Evolutionary conservation across 1,139 yeast species (phyloP).

Genomic region (Yamadazyma conglobata): DNA sequence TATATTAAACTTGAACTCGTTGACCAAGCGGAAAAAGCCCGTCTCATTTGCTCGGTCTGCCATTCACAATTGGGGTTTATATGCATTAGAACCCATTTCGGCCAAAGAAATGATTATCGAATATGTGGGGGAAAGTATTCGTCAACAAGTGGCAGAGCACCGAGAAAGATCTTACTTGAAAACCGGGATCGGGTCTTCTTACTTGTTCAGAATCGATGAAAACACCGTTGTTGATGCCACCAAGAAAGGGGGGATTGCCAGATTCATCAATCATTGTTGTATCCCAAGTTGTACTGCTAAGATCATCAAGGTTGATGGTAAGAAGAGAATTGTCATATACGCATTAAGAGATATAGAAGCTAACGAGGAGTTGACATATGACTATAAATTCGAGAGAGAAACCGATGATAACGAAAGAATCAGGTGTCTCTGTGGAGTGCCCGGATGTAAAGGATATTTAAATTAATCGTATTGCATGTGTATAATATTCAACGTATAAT

Average conservation of each 20-base stretch:
- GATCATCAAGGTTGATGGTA: slow-evolving; percentile 92
- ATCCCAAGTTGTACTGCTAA: slow-evolving; percentile 97
- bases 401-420: slow-evolving; percentile 86
- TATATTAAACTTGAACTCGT: slow-evolving; percentile 67
- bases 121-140: slow-evolving; percentile 93
- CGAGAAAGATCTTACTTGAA: slow-evolving; percentile 82
- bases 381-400: slow-evolving; percentile 91
- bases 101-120: slow-evolving; percentile 97
- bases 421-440: slow-evolving; percentile 91
- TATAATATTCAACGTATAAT: too few relatives aligned
- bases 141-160: slow-evolving; percentile 93
- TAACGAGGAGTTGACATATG: slow-evolving; percentile 91
- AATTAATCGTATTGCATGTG: too few relatives aligned
- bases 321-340: slow-evolving; percentile 89
- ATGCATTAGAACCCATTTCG: slow-evolving; percentile 90
- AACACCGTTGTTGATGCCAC: slow-evolving; percentile 97
- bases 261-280: slow-evolving; percentile 96
- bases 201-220: slow-evolving; percentile 88
- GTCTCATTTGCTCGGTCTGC: slow-evolving; percentile 95
- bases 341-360: slow-evolving; percentile 87
- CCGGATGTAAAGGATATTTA: slow-evolving; percentile 88
- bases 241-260: slow-evolving; percentile 92
- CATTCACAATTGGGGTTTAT: slow-evolving; percentile 96
- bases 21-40: slow-evolving; percentile 87
- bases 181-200: slow-evolving; percentile 94